These are phyloP conservation scores for Moniliophthora roreri DNA, from an alignment of 1,284 basidiomycete species.

Conservation along the genomic window DNA sequence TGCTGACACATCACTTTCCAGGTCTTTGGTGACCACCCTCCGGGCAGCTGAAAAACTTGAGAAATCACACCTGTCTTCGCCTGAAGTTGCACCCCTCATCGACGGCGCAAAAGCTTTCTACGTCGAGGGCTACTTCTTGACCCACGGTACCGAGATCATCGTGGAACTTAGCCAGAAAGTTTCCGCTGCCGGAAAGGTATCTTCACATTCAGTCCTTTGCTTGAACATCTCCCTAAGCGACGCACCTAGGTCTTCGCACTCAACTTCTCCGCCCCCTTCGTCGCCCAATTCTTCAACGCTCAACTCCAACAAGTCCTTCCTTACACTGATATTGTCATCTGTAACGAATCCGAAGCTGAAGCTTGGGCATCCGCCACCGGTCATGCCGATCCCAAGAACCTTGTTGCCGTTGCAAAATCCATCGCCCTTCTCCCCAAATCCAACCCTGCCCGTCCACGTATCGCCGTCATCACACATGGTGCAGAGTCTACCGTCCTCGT, in stretches of 20 bases:
- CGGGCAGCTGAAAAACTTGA: slow-evolving; percentile 91
- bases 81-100: slow-evolving; percentile 76
- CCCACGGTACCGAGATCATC: slow-evolving; percentile 82
- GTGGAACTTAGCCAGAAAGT: slow-evolving; percentile 82
- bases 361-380: slow-evolving; percentile 78
- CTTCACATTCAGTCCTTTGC: slow-evolving; percentile 12
- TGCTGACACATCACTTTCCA: slow-evolving; percentile 28
- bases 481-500: slow-evolving; percentile 82
- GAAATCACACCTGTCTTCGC: slow-evolving; percentile 76
- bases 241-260: slow-evolving; percentile 72
- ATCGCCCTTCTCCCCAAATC: slow-evolving; percentile 72
- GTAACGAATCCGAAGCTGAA: slow-evolving; percentile 94
- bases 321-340: slow-evolving; percentile 86
- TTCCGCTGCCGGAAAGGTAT: slow-evolving; percentile 76
- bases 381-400: slow-evolving; percentile 57
- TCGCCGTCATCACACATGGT: slow-evolving; percentile 93
- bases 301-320: slow-evolving; percentile 82
- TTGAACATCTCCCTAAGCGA: slow-evolving; percentile 10
- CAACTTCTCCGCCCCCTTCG: slow-evolving; percentile 98
- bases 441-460: slow-evolving; percentile 73
- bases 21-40: slow-evolving; percentile 90
- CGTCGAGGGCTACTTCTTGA: slow-evolving; percentile 97
- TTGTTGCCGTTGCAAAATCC: slow-evolving; percentile 67
- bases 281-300: slow-evolving; percentile 89
- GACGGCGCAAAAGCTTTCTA: slow-evolving; percentile 88